Conservation (phyloP, 306 rosid species). For the Elaeagnus macrophylla region DNA sequence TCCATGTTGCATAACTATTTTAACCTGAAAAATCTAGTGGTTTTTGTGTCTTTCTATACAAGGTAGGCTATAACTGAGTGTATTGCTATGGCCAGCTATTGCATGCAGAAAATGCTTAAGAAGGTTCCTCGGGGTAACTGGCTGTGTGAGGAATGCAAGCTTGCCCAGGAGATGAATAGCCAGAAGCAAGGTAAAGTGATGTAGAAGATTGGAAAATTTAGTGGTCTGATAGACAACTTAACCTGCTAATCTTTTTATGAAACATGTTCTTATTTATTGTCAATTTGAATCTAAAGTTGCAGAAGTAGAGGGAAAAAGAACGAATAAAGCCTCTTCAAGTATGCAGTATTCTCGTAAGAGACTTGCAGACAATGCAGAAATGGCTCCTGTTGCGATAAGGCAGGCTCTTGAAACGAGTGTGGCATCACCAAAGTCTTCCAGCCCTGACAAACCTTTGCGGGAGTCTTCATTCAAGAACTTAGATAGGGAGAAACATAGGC, state of each 20-base stretch:
- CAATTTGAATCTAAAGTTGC: slow-evolving; percentile 15
- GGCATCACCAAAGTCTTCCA: slow-evolving; percentile 61
- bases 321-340: slow-evolving; percentile 30
- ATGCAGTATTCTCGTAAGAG: slow-evolving; percentile 53
- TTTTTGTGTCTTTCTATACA: neutral
- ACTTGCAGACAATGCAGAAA: slow-evolving; percentile 43
- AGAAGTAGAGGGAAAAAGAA: slow-evolving; percentile 30
- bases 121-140: slow-evolving; percentile 74
- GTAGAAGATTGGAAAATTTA: slow-evolving; percentile 8
- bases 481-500: slow-evolving; percentile 34
- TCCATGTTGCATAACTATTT: neutral
- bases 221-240: slow-evolving; percentile 6
- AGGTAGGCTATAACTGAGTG: slow-evolving; percentile 15
- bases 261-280: slow-evolving; percentile 2
- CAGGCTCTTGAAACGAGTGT: slow-evolving; percentile 51
- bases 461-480: slow-evolving; percentile 57
- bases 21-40: neutral
- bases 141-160: slow-evolving; percentile 87
- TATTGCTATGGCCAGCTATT: slow-evolving; percentile 51
- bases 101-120: slow-evolving; percentile 79
- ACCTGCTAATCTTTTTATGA: slow-evolving; percentile 8
- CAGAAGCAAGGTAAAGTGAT: slow-evolving; percentile 50
- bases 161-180: slow-evolving; percentile 42
- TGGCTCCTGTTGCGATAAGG: slow-evolving; percentile 46
- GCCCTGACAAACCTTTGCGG: slow-evolving; percentile 46